phyloP scores from a whole-genome alignment of 495 filamentous ascomycete species.

The Aspergillus affinis region DNA sequence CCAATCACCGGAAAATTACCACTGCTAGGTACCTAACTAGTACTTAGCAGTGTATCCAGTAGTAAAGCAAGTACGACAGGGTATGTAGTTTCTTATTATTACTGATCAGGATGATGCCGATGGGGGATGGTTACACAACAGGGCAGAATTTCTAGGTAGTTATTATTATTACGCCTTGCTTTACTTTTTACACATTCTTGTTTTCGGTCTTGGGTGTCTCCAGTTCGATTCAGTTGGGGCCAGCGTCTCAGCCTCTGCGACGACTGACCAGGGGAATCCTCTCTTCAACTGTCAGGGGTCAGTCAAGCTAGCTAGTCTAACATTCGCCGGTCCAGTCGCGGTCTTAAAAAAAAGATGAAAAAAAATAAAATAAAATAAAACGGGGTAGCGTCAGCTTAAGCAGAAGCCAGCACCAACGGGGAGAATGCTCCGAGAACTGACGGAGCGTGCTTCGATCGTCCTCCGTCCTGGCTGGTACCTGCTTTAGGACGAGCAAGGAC shows the following conservation, averaged over 20 bases:
- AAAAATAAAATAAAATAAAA: not conserved
- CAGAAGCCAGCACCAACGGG: not conserved
- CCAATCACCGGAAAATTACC: not conserved
- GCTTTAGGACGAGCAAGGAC: not conserved
- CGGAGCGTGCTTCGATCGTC: not conserved
- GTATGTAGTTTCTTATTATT: no score
- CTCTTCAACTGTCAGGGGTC: not conserved
- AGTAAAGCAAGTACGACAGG: not conserved
- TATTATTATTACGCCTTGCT: not conserved
- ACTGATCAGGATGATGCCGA: not conserved
- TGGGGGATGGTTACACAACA: not conserved
- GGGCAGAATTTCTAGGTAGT: conserved; percentile 1
- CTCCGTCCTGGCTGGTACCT: not conserved
- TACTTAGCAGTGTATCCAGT: no score
- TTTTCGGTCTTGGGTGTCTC: not conserved
- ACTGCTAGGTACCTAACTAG: not conserved
- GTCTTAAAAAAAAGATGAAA: not conserved
- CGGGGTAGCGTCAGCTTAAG: not conserved
- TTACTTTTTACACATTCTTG: not conserved
- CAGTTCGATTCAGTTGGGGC: not conserved
- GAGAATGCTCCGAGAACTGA: not conserved
- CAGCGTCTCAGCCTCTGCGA: not conserved
- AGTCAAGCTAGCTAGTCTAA: not conserved
- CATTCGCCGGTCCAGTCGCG: no score
- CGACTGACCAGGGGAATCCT: not conserved